phyloP scores from a whole-genome alignment of 441 rosid genomes.

The Raphanus hybrid region DNA sequence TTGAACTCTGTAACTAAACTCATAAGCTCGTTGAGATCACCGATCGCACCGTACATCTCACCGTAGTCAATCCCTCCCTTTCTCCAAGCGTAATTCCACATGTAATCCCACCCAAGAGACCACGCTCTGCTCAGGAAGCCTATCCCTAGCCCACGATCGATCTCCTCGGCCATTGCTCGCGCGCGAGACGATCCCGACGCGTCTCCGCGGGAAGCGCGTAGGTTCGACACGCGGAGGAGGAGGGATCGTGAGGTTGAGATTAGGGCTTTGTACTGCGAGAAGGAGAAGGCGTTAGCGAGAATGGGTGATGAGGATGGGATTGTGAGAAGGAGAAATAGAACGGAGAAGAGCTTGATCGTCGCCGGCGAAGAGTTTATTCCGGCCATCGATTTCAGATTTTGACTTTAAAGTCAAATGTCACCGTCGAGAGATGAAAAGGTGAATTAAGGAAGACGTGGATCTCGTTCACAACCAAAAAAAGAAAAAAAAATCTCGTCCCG shows the following conservation, averaged over 20 bases:
- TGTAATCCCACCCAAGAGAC: constrained; percentile 72
- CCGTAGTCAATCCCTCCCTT: constrained; percentile 53
- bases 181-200: constrained; percentile 59
- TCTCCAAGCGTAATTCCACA: constrained; percentile 71
- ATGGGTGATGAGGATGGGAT: constrained; percentile 40
- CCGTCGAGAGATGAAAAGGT: background rate
- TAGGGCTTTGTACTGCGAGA: constrained; percentile 48
- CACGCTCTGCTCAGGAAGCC: constrained; percentile 51
- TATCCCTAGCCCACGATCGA: constrained; percentile 54
- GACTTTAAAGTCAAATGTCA: constrained; percentile 29
- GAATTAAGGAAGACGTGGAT: background rate
- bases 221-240: constrained; percentile 66
- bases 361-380: constrained; percentile 29
- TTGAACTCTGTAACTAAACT: constrained; percentile 49
- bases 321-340: constrained; percentile 47
- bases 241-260: constrained; percentile 72
- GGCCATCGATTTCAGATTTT: constrained; percentile 46
- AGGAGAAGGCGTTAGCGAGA: constrained; percentile 36
- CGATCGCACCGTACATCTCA: constrained; percentile 57
- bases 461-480: background rate
- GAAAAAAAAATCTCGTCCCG: background rate
- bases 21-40: constrained; percentile 67
- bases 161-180: constrained; percentile 53
- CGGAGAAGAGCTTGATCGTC: constrained; percentile 38
- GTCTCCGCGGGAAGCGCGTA: constrained; percentile 80